phyloP scores from a whole-genome alignment of 2,329 filamentous ascomycete genomes.

The Trichoderma sp. region DNA sequence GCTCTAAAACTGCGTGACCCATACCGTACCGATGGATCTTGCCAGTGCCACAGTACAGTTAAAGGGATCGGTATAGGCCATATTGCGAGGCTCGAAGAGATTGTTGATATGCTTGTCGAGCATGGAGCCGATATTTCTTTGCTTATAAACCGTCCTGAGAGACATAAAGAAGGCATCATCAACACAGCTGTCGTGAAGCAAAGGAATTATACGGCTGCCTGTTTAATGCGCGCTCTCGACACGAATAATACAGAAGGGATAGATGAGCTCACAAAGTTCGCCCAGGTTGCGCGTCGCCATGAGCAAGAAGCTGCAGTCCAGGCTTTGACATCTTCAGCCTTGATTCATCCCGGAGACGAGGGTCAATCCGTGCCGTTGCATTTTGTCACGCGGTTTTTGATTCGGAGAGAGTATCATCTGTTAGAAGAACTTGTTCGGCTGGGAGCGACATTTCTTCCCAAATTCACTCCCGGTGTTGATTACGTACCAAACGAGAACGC shows the following conservation, averaged over 20 bases:
- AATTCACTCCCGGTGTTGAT: too few species aligned
- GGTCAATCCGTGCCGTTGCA: background rate
- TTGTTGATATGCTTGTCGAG: conserved; percentile 28
- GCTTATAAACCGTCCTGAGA: background rate
- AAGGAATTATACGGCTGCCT: conserved; percentile 22
- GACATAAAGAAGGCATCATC: background rate
- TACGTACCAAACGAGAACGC: background rate
- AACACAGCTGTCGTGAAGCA: background rate
- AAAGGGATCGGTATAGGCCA: background rate
- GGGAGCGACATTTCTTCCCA: conserved; percentile 23
- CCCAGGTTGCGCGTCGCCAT: background rate
- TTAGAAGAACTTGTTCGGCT: conserved; percentile 26
- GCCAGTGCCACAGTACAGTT: too few species aligned
- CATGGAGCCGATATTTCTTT: conserved; percentile 22
- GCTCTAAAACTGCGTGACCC: background rate
- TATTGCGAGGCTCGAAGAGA: conserved; percentile 27
- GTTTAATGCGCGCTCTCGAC: background rate
- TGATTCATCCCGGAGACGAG: background rate
- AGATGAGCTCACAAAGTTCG: background rate
- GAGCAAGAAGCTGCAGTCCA: background rate
- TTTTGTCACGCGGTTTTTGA: background rate
- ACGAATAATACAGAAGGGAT: background rate
- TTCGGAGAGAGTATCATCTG: conserved; percentile 27
- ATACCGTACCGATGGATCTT: background rate
- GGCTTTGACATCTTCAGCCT: background rate